These are phyloP conservation scores for Magnolia sinica DNA, from an alignment of 164 flowering plant genomes.

Conservation along the genomic window DNA sequence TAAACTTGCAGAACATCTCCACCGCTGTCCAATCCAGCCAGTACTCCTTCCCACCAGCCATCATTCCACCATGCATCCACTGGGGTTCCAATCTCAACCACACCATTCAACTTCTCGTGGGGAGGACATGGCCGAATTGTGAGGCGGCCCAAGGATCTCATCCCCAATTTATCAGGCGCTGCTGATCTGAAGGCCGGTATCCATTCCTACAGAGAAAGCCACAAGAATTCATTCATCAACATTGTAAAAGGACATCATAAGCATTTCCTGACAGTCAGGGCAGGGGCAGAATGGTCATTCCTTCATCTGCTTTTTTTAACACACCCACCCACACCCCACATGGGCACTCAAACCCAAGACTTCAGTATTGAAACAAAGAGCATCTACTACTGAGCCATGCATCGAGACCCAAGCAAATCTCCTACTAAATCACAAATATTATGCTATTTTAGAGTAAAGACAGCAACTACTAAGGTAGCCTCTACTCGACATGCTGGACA, in stretches of 20 bases:
- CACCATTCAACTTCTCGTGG: constrained; percentile 16
- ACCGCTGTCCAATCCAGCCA: constrained; percentile 35
- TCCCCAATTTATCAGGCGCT: constrained; percentile 72
- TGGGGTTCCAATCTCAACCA: constrained; percentile 56
- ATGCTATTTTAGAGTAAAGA: no score
- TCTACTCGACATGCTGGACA: no score
- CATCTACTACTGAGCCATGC: no score
- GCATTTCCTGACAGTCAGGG: not conserved
- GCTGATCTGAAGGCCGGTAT: constrained; percentile 66
- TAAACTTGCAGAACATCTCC: constrained; percentile 58
- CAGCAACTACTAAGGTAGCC: no score
- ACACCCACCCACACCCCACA: no score
- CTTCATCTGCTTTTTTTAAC: no score
- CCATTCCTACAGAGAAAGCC: constrained; percentile 64
- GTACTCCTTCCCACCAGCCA: constrained; percentile 99
- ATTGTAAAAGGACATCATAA: not conserved
- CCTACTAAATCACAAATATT: no score
- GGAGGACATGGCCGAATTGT: constrained; percentile 66
- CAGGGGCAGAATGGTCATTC: not conserved
- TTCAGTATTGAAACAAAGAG: no score
- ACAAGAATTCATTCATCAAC: not conserved
- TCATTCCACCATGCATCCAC: constrained; percentile 99
- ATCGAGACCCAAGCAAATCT: no score
- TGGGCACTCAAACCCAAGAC: no score
- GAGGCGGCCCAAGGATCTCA: constrained; percentile 70